Evolutionary conservation across 2,329 filamentous ascomycete genomes (phyloP).

Genomic region (Exophiala sideris): DNA sequence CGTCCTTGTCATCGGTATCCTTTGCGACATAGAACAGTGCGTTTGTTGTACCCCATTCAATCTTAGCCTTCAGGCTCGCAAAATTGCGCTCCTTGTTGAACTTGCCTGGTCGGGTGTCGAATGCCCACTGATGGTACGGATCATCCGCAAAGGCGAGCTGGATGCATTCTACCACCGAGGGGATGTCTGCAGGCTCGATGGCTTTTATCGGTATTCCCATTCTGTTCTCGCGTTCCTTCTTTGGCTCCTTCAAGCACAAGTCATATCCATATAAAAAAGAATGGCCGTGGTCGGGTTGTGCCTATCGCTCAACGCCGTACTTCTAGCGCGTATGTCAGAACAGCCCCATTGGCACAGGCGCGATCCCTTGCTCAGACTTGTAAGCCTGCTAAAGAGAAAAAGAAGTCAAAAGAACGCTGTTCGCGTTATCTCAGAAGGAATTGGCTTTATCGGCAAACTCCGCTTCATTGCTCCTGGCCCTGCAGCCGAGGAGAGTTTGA

Average conservation of each 20-base stretch:
- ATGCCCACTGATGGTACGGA: slow-evolving; percentile 66
- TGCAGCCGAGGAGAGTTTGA: too few species aligned
- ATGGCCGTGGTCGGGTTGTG: not conserved
- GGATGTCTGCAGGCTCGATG: slow-evolving; percentile 59
- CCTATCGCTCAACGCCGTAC: too few species aligned
- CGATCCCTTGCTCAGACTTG: too few species aligned
- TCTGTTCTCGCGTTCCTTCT: not conserved
- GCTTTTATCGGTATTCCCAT: slow-evolving; percentile 56
- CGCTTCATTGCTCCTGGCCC: too few species aligned
- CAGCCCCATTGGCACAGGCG: too few species aligned
- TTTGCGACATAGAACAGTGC: slow-evolving; percentile 69
- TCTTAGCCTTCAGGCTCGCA: slow-evolving; percentile 62
- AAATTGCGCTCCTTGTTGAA: slow-evolving; percentile 60
- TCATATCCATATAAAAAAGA: not conserved
- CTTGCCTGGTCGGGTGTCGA: slow-evolving; percentile 46
- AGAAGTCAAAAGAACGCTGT: too few species aligned
- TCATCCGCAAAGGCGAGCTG: slow-evolving; percentile 65
- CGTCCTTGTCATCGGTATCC: slow-evolving; percentile 44
- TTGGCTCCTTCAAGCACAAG: not conserved
- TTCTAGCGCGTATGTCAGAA: too few species aligned
- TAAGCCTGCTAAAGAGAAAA: too few species aligned
- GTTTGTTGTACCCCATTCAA: slow-evolving; percentile 66
- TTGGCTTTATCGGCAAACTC: too few species aligned
- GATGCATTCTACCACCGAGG: slow-evolving; percentile 62
- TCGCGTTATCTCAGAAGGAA: too few species aligned